Percentiles rank a stretch among this genome's conserved stretches.
Conservation (phyloP, 768 basidiomycete genomes). For the Favolaschia claudopus region DNA sequence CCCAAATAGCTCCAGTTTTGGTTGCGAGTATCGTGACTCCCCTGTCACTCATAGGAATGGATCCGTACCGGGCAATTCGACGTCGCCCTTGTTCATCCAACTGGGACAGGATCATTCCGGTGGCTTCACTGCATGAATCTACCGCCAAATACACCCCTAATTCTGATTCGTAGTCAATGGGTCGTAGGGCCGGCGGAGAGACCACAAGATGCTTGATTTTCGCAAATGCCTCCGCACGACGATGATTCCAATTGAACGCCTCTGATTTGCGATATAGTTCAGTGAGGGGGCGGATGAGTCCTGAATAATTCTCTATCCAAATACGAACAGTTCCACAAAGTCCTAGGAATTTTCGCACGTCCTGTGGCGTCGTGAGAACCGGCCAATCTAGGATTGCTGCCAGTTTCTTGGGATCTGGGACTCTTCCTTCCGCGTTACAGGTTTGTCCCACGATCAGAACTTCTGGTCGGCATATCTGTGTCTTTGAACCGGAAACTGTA, state of each 20-base stretch:
- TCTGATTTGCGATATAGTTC: constrained; percentile 21
- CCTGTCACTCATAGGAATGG: constrained; percentile 37
- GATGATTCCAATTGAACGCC: constrained; percentile 37
- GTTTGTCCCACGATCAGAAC: constrained; percentile 39
- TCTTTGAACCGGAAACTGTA: constrained; percentile 40
- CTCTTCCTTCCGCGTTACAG: constrained; percentile 38
- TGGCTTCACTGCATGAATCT: constrained; percentile 36
- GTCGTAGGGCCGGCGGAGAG: constrained; percentile 30
- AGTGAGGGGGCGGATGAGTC: constrained; percentile 21
- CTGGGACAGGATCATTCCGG: constrained; percentile 43
- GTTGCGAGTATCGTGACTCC: constrained; percentile 40
- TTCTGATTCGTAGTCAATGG: constrained; percentile 40
- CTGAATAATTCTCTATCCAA: constrained; percentile 30
- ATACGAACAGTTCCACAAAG: constrained; percentile 32
- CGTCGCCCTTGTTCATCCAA: constrained; percentile 31
- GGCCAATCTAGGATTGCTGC: constrained; percentile 37
- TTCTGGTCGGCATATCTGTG: constrained; percentile 32
- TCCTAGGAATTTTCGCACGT: constrained; percentile 32
- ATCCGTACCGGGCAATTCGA: constrained; percentile 39
- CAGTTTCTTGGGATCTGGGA: constrained; percentile 36
- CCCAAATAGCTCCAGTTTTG: constrained; percentile 42
- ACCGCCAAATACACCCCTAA: constrained; percentile 39
- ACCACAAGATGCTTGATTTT: constrained; percentile 19
- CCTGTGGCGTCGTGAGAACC: constrained; percentile 14
- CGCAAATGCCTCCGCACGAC: constrained; percentile 31